Base-by-base conservation (phyloP, 2,329 filamentous ascomycete species). In the Sphaerulina musiva region DNA sequence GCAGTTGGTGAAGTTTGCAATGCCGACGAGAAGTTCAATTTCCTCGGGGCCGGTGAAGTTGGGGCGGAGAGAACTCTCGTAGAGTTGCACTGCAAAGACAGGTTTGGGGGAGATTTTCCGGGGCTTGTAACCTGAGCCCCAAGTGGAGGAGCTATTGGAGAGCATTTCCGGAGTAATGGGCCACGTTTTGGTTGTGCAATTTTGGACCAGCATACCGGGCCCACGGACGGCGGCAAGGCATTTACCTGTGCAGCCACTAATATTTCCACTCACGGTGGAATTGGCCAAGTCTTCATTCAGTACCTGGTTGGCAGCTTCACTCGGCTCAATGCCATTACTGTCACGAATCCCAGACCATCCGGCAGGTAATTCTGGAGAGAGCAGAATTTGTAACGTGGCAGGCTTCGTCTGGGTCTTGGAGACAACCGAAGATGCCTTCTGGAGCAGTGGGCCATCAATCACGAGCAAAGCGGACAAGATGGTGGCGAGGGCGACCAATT, bases 381-480 rank as follows among this genome's bases (percentile, higher is more conserved):
- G 23, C 2, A 20, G 14, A 26, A 51, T 29, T 8, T 46, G 31
- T 34, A 55, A 29, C 6, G 36, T 48, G 9, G 47, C 43, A 6
- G 48, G 26, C 12, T 32, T 36, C 14, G 41, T 43, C 32, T 48
- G 39, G 29, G 17, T 41, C 11, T 31, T 34, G 20, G 41, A 23
- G 9, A 39, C 23, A 1, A 56, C 54, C 14, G 50, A 48, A 9
- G 50, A 53, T 29, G 54, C 54, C 23, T 51, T 48, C 41, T 56
- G 54, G 23, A 56, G 44, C 2, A 56, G 47, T 32, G 54, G 54
- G 8, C 54, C 54, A 46, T 56, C 54, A 10, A 53, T 45, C 29
- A 43, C 54, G 11, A 56, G 44, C n/a, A 56, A 20, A 17, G 45
- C 32, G 23, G 45, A 12, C 17, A 26, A 26, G 32, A 56, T 49